These are phyloP conservation scores for Schwanniomyces polymorphus DNA, from an alignment of 805 yeast species.

Conservation along the genomic window DNA sequence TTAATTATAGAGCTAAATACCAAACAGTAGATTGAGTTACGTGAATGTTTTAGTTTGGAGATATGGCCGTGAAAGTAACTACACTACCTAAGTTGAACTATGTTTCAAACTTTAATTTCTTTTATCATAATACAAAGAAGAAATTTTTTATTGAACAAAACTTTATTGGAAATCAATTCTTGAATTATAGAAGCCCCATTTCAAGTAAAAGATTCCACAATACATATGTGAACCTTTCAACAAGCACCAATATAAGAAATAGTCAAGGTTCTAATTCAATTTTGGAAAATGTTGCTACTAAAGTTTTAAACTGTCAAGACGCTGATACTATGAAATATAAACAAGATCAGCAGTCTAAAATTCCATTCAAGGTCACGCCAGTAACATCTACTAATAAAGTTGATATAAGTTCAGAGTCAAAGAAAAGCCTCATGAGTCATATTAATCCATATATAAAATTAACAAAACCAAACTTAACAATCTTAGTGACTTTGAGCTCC, in stretches of 20 bases:
- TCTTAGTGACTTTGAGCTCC: conserved; percentile 85
- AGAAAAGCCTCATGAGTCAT: conserved; percentile 9
- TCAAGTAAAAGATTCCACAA: conserved; percentile 6
- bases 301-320: conserved; percentile 46
- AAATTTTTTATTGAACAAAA: conserved; percentile 28
- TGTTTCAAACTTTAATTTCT: conserved; percentile 31
- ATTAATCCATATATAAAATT: conserved; percentile 69
- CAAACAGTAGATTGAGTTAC: not conserved
- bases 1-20: not conserved
- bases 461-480: conserved; percentile 88
- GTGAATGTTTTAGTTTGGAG: not conserved
- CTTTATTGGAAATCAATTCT: conserved; percentile 32
- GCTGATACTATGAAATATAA: conserved; percentile 17
- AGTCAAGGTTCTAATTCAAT: conserved; percentile 8
- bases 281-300: conserved; percentile 42
- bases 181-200: conserved; percentile 11
- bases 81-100: conserved; percentile 20
- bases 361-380: conserved; percentile 61
- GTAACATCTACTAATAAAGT: not conserved
- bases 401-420: not conserved
- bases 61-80: conserved; percentile 7
- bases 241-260: not conserved
- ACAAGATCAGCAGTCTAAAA: conserved; percentile 19
- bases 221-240: not conserved
- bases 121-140: conserved; percentile 35